Base-by-base conservation (phyloP, 2,329 filamentous ascomycete genomes). In the Botrytis paeoniae region DNA sequence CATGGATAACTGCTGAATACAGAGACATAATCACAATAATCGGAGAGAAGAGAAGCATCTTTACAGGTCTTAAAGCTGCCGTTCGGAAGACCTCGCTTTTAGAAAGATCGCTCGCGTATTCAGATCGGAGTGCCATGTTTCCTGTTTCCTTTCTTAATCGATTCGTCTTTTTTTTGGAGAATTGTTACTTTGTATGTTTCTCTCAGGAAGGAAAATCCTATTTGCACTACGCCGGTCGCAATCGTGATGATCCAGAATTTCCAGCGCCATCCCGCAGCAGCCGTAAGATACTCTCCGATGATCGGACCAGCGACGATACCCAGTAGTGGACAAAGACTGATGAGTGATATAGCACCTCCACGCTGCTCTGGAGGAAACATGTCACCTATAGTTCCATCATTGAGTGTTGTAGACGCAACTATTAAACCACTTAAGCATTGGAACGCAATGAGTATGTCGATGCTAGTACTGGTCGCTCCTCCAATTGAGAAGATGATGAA, bases 381-480 rank as follows among this genome's bases (percentile, higher is more conserved):
- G 79, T 93, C 91, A 43, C 89, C 87, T 54, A 93, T 89, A 5
- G 88, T 88, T 25, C 90, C 90, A 51, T 88, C 88, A 16, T 76
- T 76, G 74, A 90, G 89, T 0, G 90, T 91, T 16, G 93, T 70
- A 20, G 71, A 65, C 16, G 76, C 66, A 69, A 89, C 89, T 22
- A 88, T 81, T 20, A 88, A 80, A 14, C 91, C 92, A 4, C 86
- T 85, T 5, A 92, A 76, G 75, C 92, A 86, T 2, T 89, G 87
- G 76, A 91, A 89, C 18, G 82, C 84, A 64, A 90, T 85, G 43
- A 91, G 82, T 62, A 84, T 79, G 16, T 79, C 81, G 29, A 87
- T 78, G 20, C 81, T 83, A 0, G 84, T 84, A 0, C 86, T 83
- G 37, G 86, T 79, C 0, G 87, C 87, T 76, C 86, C 86, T 45